Percentiles rank a stretch among this genome's conserved stretches.
Evolutionary conservation across 306 rosid genomes (phyloP).

Genomic region (Casuarina glauca): DNA sequence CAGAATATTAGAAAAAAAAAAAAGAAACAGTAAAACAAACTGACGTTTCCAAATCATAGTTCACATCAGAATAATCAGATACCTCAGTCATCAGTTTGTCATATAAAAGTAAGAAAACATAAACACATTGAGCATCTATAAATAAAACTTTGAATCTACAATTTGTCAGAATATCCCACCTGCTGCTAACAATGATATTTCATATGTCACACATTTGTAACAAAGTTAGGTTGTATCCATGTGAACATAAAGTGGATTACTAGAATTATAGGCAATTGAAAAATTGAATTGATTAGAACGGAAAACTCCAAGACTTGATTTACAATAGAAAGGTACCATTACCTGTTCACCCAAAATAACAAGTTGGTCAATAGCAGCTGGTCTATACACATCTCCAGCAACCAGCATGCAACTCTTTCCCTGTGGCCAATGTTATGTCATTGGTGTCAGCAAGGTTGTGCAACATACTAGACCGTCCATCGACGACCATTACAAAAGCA

Average conservation of each 20-base stretch:
- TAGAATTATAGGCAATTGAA: background rate
- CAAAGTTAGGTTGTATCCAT: background rate
- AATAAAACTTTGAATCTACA: background rate
- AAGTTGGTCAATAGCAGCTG: conserved; percentile 98
- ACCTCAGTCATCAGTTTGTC: background rate
- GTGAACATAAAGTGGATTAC: background rate
- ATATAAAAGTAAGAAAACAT: background rate
- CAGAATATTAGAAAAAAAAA: conserved; percentile 5
- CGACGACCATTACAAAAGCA: background rate
- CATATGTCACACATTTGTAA: background rate
- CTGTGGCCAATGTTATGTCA: conserved; percentile 42
- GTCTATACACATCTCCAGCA: conserved; percentile 97
- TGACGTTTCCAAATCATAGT: background rate
- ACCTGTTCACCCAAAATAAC: conserved; percentile 94
- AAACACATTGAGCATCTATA: background rate
- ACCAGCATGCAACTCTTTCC: conserved; percentile 97
- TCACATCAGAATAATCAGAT: background rate
- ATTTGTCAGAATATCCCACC: background rate
- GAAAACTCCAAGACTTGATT: conserved; percentile 11
- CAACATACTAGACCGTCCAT: background rate
- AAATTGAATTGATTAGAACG: conserved; percentile 8
- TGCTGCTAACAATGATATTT: background rate
- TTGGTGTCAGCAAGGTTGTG: conserved; percentile 23
- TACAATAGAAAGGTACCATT: conserved; percentile 23
- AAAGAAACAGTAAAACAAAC: conserved; percentile 1